Percentiles rank a stretch among this genome's conserved stretches.
These are phyloP conservation scores for Vanrija sp. DNA, from an alignment of 1,284 basidiomycete genomes.

Conservation along the genomic window DNA sequence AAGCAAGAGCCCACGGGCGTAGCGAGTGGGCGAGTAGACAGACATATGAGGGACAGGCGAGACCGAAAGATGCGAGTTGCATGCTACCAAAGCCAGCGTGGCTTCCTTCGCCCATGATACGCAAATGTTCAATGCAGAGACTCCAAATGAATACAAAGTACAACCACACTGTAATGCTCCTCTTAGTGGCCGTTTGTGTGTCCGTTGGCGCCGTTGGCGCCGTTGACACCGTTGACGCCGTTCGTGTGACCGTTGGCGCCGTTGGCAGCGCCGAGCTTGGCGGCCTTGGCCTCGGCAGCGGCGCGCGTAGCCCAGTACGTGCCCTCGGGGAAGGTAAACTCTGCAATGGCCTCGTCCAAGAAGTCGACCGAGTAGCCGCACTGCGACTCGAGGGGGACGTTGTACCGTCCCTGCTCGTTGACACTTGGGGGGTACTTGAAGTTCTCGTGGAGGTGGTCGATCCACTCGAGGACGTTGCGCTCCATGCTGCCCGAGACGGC, in stretches of 20 bases:
- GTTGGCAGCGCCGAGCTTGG: slow-evolving; percentile 7
- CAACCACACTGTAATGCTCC: too few relatives aligned
- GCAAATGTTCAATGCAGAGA: too few relatives aligned
- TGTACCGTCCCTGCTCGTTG: slow-evolving; percentile 79
- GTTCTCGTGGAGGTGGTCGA: slow-evolving; percentile 81
- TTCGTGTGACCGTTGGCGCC: not conserved
- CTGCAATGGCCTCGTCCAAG: slow-evolving; percentile 48
- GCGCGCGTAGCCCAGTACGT: slow-evolving; percentile 48
- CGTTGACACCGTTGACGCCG: not conserved
- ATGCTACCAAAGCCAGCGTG: too few relatives aligned
- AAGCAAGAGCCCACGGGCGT: too few relatives aligned
- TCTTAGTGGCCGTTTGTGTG: too few relatives aligned
- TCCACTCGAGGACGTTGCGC: slow-evolving; percentile 67
- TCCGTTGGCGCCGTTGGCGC: not conserved
- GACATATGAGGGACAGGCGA: too few relatives aligned
- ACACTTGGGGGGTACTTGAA: slow-evolving; percentile 86
- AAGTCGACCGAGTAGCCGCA: slow-evolving; percentile 53
- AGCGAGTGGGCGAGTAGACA: too few relatives aligned
- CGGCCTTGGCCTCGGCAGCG: slow-evolving; percentile 35
- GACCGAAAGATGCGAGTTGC: too few relatives aligned
- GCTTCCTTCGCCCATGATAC: too few relatives aligned
- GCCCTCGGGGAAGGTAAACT: slow-evolving; percentile 49
- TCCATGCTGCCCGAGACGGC: slow-evolving; percentile 86
- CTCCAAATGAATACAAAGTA: too few relatives aligned
- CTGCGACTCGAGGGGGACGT: slow-evolving; percentile 51